Evolutionary conservation across 345 rosid genomes (phyloP), one percentile per base, ranked within the genome.

Genomic region (Salix arbutifolia): DNA sequence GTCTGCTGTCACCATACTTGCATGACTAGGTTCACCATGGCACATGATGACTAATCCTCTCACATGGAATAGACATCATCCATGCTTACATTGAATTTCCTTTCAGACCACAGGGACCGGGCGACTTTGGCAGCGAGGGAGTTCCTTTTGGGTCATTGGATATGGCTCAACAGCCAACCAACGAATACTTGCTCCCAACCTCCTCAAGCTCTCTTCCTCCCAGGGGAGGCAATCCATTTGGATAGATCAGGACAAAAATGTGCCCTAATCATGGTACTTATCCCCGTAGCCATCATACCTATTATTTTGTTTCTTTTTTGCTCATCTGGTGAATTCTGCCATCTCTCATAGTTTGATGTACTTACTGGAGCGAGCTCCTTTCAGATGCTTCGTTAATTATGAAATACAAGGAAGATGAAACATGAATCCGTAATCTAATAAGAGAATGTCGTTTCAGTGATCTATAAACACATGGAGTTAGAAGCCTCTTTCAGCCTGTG

Each of bases 201-300:
- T 25, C 80, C 67, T 80, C 81, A 76, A 79, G 72, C 80, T 80
- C 84, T 73, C 78, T 72, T 83, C 65, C 80, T 71, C 75, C 87
- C 4, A 14, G 30, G 60, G 84, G 88, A 76, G 88, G 92, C 75
- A 90, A 91, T 72, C 95, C 92, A 7, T 91, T 90, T 74, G 89
- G 88, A 73, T 88, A 74, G 77, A 53, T 5, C 18, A 46, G n/a
- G 56, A 11, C 42, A 50, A 16, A 70, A 58, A 66, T 60, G 23
- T 70, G 33, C 21, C 30, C 5, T 11, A 23, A 71, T n/a, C 13
- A 13, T 11, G 42, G 26, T 33, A 31, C 35, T 21, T n/a, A 6
- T 56, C 44, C 44, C 44, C 13, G 13, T 40, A 40, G 44, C 9
- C 44, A 40, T 40, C 44, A 40, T 40, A 40, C 44, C 13, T 40